These are phyloP conservation scores for Amylocarpus encephaloides DNA, from an alignment of 2,329 filamentous ascomycete genomes.

Conservation along the genomic window DNA sequence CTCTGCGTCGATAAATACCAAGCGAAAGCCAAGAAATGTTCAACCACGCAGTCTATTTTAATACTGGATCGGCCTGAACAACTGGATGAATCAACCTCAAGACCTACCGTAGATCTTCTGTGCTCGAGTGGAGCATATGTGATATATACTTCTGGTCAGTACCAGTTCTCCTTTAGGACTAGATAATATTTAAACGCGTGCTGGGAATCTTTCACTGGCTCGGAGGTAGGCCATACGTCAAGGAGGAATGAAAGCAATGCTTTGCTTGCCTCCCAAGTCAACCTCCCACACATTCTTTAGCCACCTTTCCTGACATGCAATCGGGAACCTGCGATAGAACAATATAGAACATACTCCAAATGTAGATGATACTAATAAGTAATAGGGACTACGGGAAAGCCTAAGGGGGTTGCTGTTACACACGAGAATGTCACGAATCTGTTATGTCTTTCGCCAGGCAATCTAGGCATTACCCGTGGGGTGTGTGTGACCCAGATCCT, in stretches of 20 bases:
- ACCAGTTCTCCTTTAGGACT: too few species aligned
- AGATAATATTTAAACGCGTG: too few species aligned
- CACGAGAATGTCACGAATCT: conserved; percentile 51
- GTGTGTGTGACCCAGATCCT: conserved; percentile 49
- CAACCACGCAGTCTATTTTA: conserved; percentile 7
- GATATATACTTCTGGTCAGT: conserved; percentile 23
- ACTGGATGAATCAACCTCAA: not conserved
- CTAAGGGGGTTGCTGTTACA: conserved; percentile 70
- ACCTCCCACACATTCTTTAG: too few species aligned
- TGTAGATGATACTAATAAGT: not conserved
- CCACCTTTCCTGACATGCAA: too few species aligned
- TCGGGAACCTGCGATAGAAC: too few species aligned
- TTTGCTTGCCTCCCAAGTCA: too few species aligned
- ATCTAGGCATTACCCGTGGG: conserved; percentile 43
- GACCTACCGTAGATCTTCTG: conserved; percentile 11
- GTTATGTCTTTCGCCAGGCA: conserved; percentile 44
- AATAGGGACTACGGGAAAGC: conserved; percentile 60
- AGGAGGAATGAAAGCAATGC: too few species aligned
- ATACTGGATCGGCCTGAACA: conserved; percentile 9
- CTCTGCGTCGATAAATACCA: conserved; percentile 39
- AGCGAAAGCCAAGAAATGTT: conserved; percentile 22
- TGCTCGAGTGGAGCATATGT: conserved; percentile 18
- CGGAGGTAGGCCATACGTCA: too few species aligned
- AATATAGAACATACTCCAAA: conserved; percentile 40
- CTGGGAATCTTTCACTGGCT: too few species aligned